Percentiles rank a stretch among this genome's conserved stretches.
phyloP scores from a whole-genome alignment of 371 early-diverging fungal species.

The Mortierella sp. region DNA sequence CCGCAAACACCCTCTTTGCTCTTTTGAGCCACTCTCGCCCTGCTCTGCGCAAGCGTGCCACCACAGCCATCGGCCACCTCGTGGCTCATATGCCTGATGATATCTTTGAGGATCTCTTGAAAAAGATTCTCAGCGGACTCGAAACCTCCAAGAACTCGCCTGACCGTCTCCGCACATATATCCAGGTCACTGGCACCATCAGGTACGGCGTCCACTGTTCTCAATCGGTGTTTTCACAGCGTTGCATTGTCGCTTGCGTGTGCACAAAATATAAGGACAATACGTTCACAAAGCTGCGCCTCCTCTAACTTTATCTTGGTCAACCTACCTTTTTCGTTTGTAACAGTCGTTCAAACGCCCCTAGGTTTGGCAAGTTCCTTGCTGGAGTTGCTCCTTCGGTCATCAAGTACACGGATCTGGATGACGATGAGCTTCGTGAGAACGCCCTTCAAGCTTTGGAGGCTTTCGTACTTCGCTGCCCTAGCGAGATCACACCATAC shows the following conservation, averaged over 20 bases:
- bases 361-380: conserved; percentile 79
- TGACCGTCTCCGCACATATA: conserved; percentile 80
- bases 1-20: conserved; percentile 76
- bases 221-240: neutral
- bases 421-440: conserved; percentile 91
- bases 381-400: conserved; percentile 77
- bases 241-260: neutral
- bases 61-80: conserved; percentile 81
- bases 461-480: conserved; percentile 84
- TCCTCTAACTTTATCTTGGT: conserved; percentile 5
- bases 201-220: conserved; percentile 64
- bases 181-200: conserved; percentile 81
- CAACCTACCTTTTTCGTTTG: conserved; percentile 6
- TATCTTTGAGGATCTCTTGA: conserved; percentile 76
- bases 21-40: conserved; percentile 81
- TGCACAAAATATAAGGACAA: neutral
- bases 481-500: conserved; percentile 77
- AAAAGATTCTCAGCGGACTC: conserved; percentile 61
- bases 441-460: conserved; percentile 90
- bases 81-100: conserved; percentile 81
- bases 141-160: conserved; percentile 63
- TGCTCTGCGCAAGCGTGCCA: conserved; percentile 88
- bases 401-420: conserved; percentile 69
- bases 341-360: conserved; percentile 79
- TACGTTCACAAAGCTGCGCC: conserved; percentile 22